Evolutionary conservation across 2,329 filamentous ascomycete genomes (phyloP).

Genomic region (Calonectria montana): DNA sequence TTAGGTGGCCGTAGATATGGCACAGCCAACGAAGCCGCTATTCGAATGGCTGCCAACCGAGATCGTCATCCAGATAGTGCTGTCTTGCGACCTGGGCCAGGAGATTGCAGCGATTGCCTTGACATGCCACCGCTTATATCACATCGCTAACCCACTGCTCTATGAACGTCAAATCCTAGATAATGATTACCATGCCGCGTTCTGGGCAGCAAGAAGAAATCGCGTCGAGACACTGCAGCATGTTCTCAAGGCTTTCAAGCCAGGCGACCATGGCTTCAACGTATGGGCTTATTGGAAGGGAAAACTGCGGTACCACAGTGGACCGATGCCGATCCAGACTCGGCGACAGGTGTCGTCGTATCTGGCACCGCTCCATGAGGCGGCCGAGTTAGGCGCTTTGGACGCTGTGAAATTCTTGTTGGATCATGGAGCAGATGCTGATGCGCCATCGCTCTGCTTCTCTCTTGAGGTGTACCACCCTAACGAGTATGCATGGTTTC

Average conservation of each 20-base stretch:
- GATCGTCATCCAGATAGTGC: neutral
- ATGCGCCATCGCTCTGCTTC: slow-evolving; percentile 15
- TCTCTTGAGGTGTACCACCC: neutral
- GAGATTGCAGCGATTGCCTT: neutral
- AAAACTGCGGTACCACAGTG: neutral
- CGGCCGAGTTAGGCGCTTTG: slow-evolving; percentile 3
- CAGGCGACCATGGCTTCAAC: neutral
- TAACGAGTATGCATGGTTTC: neutral
- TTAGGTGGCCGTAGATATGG: neutral
- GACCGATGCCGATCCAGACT: neutral
- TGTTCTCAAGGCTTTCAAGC: neutral
- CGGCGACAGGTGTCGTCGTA: neutral
- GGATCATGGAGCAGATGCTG: slow-evolving; percentile 9
- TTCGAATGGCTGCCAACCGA: neutral
- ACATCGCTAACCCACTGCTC: slow-evolving; percentile 18
- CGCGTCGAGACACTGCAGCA: slow-evolving; percentile 1
- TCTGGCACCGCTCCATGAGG: slow-evolving; percentile 10
- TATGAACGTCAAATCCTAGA: slow-evolving; percentile 24
- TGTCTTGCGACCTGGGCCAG: neutral
- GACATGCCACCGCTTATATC: slow-evolving; percentile 2
- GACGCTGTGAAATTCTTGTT: slow-evolving; percentile 21
- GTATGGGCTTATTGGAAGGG: neutral
- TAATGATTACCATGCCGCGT: slow-evolving; percentile 17
- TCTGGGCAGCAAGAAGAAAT: slow-evolving; percentile 22
- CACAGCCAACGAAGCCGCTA: neutral